These are phyloP conservation scores for Candida boleticola DNA, from an alignment of 805 yeast genomes.

Conservation along the genomic window DNA sequence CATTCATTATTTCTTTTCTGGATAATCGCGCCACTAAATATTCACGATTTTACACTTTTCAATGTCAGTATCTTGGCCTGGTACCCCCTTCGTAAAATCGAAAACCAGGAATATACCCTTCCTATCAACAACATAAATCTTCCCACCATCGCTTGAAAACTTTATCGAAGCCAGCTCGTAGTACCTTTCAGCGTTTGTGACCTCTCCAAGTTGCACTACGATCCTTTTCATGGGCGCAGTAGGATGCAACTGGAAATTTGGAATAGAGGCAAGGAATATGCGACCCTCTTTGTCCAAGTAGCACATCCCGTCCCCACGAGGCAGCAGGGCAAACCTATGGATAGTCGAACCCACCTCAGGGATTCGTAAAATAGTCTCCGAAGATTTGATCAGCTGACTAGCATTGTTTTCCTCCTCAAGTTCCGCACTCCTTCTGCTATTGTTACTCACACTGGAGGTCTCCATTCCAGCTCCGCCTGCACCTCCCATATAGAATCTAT, in stretches of 20 bases:
- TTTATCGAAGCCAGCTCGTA: conserved; percentile 76
- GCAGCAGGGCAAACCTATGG: conserved; percentile 72
- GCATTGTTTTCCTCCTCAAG: neutral
- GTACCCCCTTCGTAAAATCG: conserved; percentile 86
- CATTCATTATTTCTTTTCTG: too few species aligned
- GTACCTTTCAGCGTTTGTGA: conserved; percentile 67
- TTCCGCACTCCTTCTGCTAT: neutral
- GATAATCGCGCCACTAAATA: conserved; percentile 11
- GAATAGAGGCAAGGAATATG: conserved; percentile 65
- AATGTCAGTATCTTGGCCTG: conserved; percentile 62
- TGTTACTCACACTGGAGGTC: conserved; percentile 1
- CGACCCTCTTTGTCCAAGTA: conserved; percentile 77
- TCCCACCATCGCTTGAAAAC: conserved; percentile 81
- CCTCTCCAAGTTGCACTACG: conserved; percentile 71
- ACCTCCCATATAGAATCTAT: neutral
- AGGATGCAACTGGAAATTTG: conserved; percentile 34
- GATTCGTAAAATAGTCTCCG: conserved; percentile 47
- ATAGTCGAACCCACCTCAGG: conserved; percentile 81
- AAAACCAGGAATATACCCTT: conserved; percentile 76
- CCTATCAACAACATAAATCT: conserved; percentile 71
- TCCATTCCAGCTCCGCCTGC: conserved; percentile 4
- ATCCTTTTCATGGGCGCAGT: conserved; percentile 36
- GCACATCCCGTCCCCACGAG: conserved; percentile 84
- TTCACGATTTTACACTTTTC: conserved; percentile 62
- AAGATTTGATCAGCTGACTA: conserved; percentile 18